Base-by-base conservation (phyloP, 2,329 filamentous ascomycete genomes). In the Fusarium sp. region DNA sequence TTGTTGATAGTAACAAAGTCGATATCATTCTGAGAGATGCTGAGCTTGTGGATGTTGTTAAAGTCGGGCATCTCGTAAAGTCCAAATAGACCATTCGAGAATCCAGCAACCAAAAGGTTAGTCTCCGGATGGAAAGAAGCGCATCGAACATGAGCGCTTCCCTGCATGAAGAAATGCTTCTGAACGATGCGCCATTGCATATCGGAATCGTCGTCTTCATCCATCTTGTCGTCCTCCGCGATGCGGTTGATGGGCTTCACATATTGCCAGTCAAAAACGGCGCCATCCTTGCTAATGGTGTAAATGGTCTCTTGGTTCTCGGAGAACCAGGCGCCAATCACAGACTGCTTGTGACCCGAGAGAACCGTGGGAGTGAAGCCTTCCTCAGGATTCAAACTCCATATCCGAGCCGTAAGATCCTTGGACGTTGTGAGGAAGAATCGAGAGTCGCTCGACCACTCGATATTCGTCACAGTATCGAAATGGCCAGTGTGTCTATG, bases 11-110 rank as follows among this genome's bases (percentile, higher is more conserved):
- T 94, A 65, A 98, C 94, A 78, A 93, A 95, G 80, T 98, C 96
- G 71, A 99, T 98, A 76, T 97, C 94, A 78, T 96, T 98, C 82
- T 98, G 95, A 1, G 96, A 98, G 78, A 99, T 97, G 84, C 95
- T 98, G 67, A 90, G 83, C 61, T 94, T 96, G 83, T 99, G 96
- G 59, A 99, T 97, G 83, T 94, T 93, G 83, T 94, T 97, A 83
- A 98, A 98, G 74, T 96, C 94, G 13, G 97, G 97, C 85, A 99
- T 90, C 81, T 99, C 96, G 83, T 99, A 98, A 8, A 99, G 88
- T 24, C 94, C 94, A 82, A 99, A 99, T 9, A 97, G 87, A 37
- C 96, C 96, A 78, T 97, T 97, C 4, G 95, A 98, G 82, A 99
- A 98, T 9, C 96, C 96, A 18, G 94, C 94, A 2, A 99, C 95